Conservation (phyloP, 768 basidiomycete species). For the Obba rivulosa region DNA sequence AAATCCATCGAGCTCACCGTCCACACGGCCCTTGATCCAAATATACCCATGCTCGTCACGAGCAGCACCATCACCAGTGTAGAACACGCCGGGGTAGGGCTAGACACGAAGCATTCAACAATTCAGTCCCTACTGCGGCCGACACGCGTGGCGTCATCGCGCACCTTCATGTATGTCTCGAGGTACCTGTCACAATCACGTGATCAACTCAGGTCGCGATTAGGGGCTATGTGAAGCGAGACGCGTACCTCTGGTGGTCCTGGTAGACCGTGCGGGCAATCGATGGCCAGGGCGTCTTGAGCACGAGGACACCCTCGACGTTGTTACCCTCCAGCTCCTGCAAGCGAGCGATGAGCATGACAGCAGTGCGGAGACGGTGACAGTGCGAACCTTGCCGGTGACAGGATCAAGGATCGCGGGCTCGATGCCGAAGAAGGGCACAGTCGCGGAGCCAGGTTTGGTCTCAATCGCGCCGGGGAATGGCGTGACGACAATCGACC, state of each 20-base stretch:
- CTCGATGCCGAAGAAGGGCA: conserved; percentile 96
- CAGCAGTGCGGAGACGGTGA: not conserved
- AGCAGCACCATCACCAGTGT: conserved; percentile 96
- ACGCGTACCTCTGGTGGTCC: conserved; percentile 55
- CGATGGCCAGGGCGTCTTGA: conserved; percentile 90
- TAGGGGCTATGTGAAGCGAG: not conserved
- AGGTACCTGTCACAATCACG: conserved; percentile 51
- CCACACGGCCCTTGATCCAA: conserved; percentile 97
- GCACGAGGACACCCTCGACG: conserved; percentile 86
- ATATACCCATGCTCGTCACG: conserved; percentile 95
- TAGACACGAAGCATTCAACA: conserved; percentile 24
- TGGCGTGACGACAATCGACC: conserved; percentile 90
- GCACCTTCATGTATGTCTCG: conserved; percentile 67
- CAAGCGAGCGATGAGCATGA: not conserved
- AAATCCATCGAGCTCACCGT: conserved; percentile 45
- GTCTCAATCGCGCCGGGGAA: conserved; percentile 95
- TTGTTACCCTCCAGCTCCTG: conserved; percentile 70
- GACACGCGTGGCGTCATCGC: not conserved
- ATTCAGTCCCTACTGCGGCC: not conserved
- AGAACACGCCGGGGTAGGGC: conserved; percentile 89
- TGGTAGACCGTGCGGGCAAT: conserved; percentile 89
- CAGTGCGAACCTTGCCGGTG: conserved; percentile 51
- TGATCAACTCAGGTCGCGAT: conserved; percentile 1
- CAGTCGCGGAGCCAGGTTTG: conserved; percentile 94
- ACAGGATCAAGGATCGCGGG: conserved; percentile 82